Base-by-base conservation (phyloP, 2,329 filamentous ascomycete genomes). In the Talaromyces sp. region DNA sequence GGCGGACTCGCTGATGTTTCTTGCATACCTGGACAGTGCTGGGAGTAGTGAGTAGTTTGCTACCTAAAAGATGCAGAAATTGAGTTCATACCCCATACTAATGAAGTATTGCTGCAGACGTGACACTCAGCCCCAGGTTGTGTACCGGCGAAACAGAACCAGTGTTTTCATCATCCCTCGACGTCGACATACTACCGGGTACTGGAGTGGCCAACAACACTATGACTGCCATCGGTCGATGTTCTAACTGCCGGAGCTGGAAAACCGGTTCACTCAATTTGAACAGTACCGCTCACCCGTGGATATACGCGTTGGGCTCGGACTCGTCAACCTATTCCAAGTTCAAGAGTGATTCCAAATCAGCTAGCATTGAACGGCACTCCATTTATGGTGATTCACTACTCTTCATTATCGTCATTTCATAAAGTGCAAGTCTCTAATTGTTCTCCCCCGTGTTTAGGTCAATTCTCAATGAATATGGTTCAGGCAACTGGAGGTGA, bases 111-210 rank as follows among this genome's bases (percentile, higher is more conserved):
- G 12, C 9, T 51, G n/a, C 19, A 67, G 65, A 64, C 32, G 63
- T 65, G 2, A 66, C 65, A 12, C 59, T 67, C 9, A 67, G 66
- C 51, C 66, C 65, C 24, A 63, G 65, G 50, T 58, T 66, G 9
- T 58, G 61, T n/a, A 63, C 61, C 3, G 65, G 62, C 11, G 63
- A 67, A 62, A 57, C 54, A 19, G 65, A 66, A 35, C 66, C 65
- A 3, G 57, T 57, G 0, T 67, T 61, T 43, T 63, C 61, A 41
- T 63, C 66, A 4, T 63, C 63, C 3, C 58, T 66, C 31, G 57
- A 61, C 1, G 57, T 66, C 17, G 56, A 65, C 7, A 50, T 61
- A 11, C 58, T 67, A 1, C 35, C 60, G 0, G 62, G 65, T 14
- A 66, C 65, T 5, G 61, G 62, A 0, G 59, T 66, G 8, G 38